A percentile compares a stretch with the other conserved stretches of the same genome.
These are phyloP conservation scores for Erythrobasidium hasegawianum DNA, from an alignment of 1,284 basidiomycete genomes.

Conservation along the genomic window DNA sequence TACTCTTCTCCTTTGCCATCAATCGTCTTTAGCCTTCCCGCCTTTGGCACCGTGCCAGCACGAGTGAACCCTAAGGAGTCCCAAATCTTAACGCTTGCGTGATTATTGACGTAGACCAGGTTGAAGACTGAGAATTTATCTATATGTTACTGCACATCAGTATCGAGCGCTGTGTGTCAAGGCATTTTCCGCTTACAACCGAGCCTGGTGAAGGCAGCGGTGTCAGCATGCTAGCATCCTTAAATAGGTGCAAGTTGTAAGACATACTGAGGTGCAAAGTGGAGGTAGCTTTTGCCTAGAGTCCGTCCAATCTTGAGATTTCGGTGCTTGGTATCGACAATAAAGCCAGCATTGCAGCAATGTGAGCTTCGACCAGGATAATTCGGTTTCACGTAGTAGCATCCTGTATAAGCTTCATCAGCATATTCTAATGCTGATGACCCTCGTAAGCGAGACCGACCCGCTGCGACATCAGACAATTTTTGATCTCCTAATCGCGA, in stretches of 20 bases:
- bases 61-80: constrained; percentile 76
- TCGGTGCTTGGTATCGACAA: constrained; percentile 62
- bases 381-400: constrained; percentile 71
- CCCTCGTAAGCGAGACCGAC: too few relatives aligned
- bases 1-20: constrained; percentile 69
- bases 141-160: neutral
- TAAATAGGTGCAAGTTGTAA: too few relatives aligned
- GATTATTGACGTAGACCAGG: constrained; percentile 80
- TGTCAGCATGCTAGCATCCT: neutral
- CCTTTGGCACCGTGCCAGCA: constrained; percentile 77
- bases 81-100: constrained; percentile 73
- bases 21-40: constrained; percentile 65
- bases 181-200: constrained; percentile 54
- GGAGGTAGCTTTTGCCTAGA: constrained; percentile 73
- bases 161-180: too few relatives aligned
- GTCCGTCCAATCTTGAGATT: constrained; percentile 67
- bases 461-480: constrained; percentile 18
- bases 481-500: constrained; percentile 44
- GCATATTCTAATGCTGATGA: too few relatives aligned
- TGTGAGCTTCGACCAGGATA: constrained; percentile 57
- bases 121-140: constrained; percentile 86
- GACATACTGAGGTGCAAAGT: constrained; percentile 66
- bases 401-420: constrained; percentile 54
- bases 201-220: constrained; percentile 16
- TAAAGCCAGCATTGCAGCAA: constrained; percentile 84